Base-by-base conservation (phyloP, 1,284 basidiomycete genomes). In the Ceratobasidium sp. region DNA sequence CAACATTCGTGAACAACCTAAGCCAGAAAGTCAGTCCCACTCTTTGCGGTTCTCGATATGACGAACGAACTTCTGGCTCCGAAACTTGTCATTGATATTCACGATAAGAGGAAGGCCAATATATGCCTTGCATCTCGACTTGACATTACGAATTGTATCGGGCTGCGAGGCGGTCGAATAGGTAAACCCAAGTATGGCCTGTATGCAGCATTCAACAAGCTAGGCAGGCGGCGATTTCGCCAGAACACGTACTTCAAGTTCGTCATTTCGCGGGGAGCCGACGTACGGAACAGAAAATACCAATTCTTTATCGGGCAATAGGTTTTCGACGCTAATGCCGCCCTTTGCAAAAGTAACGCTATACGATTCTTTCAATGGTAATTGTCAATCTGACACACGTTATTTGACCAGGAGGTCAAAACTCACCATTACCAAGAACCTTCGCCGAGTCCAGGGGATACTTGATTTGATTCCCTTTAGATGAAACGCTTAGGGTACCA, bases 41-140 rank as follows among this genome's bases (percentile, higher is more conserved):
- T 19, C 43, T 46, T 46, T 14, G n/a, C n/a, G n/a, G 19, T 29
- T n/a, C 65, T 31, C 4, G 27, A n/a, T 16, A 43, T 27, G 74
- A 34, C 19, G n/a, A 16, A 64, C 80, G 49, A 63, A 90, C 90
- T 85, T 87, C 76, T 86, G 84, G 34, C 89, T 89, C 19, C 93
- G 88, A 83, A 95, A 94, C 81, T 92, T 93, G 80, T 95, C 93
- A 80, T 95, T 90, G 1, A 95, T 93, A 75, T 93, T 94, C 65
- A 94, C 90, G 13, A 90, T 86, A 59, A 95, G 84, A 1, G 93
- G 93, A n/a, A 95, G 83, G 0, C 88, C 85, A 22, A 72, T 24
- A 27, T 72, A 72, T n/a, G 56, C 84, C 4, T 84, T 81, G 74
- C 86, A 85, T n/a, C 85, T 84, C 13, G 87, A 82, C 46, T 81